Evolutionary conservation across 2,329 filamentous ascomycete genomes (phyloP), one percentile per base, ranked within the genome.

Genomic region (Atkinsonella hypoxylon): DNA sequence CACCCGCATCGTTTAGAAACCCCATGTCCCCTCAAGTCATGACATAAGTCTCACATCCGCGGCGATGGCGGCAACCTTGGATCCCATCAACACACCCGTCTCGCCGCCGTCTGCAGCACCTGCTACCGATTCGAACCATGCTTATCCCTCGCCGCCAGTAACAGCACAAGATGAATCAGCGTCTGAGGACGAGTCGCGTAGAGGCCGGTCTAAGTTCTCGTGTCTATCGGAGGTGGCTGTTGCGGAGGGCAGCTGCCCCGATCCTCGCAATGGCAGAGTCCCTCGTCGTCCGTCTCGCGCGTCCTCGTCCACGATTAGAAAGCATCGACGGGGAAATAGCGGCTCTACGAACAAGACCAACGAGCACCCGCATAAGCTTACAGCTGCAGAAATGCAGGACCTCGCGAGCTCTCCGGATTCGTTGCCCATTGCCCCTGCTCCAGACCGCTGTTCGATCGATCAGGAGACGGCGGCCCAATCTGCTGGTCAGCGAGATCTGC

Each of bases 331-430:
- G 36, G 60, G 61, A 44, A 60, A 60, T 20, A 66, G 61, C 54
- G 62, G 58, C 39, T 58, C 64, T 31, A 58, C 62, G 46, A 62
- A 57, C 51, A 64, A 61, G 51, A 56, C 59, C 4, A 62, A 67
- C 41, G 74, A 72, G 53, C 71, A 67, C 45, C 64, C 80, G 45
- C 71, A 76, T 50, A 73, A 77, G 38, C 67, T 83, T 26, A 80
- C 79, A 0, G 76, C 76, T 8, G 74, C 70, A 38, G 76, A 81
- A 58, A 80, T 83, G 60, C 74, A 79, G 49, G 74, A 78, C 53
- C 64, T 83, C 52, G 74, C 76, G 13, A 73, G 71, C 30, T 71
- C 75, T 1, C 77, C 78, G 6, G 76, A 79, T 30, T 82, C 79
- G 1, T 65, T 83, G 2, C 79, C 80, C 12, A 63, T 82, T 1